Base-by-base conservation (phyloP, 768 basidiomycete species). In the Calocybe cyanea region DNA sequence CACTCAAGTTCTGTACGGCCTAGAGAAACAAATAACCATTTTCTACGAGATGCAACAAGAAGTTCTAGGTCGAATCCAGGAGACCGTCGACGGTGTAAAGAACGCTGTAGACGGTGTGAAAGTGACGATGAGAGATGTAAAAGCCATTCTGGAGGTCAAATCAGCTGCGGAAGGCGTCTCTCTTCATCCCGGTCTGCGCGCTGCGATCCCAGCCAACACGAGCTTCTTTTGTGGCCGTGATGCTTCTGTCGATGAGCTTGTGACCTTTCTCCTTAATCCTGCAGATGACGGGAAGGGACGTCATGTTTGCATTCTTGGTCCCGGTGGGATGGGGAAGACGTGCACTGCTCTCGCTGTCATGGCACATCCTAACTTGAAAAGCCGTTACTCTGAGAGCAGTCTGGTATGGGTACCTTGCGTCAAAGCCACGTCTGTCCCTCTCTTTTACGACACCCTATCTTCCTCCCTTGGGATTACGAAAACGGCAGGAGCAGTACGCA, bases 311-410 rank as follows among this genome's bases (percentile, higher is more conserved):
- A 61, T 68, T 15, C 43, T 68, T 4, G 66, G 66, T 4, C 45
- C 60, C 7, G 66, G 64, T 0, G 63, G 66, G 2, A 62, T 66
- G 10, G 64, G 66, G 0, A 68, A 66, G 41, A 68, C 66, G 0
- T 59, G 64, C 1, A 40, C 64, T 15, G 61, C 62, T 8, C 50
- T 63, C 7, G 52, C 56, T 13, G 51, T 61, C 19, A 30, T 64
- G 6, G 58, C 63, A 39, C 50, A 63, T 9, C 36, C 56, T 5
- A 23, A 25, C 4, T 45, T 66, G 5, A 10, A 23, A 2, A 18
- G 44, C 7, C 41, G 48, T 9, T 68, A 58, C 28, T n/a, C 34
- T 7, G 49, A 42, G 8, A 36, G 42, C 13, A 45, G 50, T 20
- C 57, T 61, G 15, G 46, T 58, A 7, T 66, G 64, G 42, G 25